A percentile compares a stretch with the other conserved stretches of the same genome.
Evolutionary conservation across 2,329 filamentous ascomycete species (phyloP).

Genomic region (Verticillium nubilum): DNA sequence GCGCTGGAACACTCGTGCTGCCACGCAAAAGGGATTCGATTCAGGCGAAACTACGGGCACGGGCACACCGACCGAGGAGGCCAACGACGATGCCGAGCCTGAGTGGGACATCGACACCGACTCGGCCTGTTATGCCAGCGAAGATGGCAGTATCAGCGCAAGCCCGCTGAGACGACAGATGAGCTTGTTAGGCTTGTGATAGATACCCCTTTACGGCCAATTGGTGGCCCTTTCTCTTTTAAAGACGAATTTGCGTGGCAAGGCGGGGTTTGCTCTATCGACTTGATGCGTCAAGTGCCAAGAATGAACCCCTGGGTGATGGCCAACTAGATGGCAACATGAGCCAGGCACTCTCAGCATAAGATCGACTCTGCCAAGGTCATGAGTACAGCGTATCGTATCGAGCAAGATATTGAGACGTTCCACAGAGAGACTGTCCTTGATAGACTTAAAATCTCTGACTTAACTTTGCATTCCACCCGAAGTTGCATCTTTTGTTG

Average conservation of each 20-base stretch:
- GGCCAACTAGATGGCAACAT: background rate
- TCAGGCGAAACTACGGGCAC: conserved; percentile 25
- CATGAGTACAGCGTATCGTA: background rate
- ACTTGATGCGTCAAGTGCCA: background rate
- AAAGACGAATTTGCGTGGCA: background rate
- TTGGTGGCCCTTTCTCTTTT: background rate
- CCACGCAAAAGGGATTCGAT: conserved; percentile 86
- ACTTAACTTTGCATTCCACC: too few relatives aligned
- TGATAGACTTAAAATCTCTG: background rate
- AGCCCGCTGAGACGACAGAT: conserved; percentile 68
- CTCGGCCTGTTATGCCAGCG: conserved; percentile 63
- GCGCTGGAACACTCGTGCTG: conserved; percentile 90
- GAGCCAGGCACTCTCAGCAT: background rate
- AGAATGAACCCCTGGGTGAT: background rate
- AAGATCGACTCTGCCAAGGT: background rate
- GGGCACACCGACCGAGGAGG: conserved; percentile 37
- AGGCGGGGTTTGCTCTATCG: background rate
- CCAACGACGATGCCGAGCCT: conserved; percentile 50
- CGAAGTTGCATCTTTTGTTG: too few relatives aligned
- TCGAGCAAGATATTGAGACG: background rate
- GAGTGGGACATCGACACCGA: conserved; percentile 97
- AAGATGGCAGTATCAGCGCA: conserved; percentile 63
- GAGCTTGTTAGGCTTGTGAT: conserved; percentile 62
- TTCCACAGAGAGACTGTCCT: background rate
- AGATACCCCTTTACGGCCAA: background rate